Base-by-base conservation (phyloP, 2,329 filamentous ascomycete genomes). In the Botrytis elliptica region DNA sequence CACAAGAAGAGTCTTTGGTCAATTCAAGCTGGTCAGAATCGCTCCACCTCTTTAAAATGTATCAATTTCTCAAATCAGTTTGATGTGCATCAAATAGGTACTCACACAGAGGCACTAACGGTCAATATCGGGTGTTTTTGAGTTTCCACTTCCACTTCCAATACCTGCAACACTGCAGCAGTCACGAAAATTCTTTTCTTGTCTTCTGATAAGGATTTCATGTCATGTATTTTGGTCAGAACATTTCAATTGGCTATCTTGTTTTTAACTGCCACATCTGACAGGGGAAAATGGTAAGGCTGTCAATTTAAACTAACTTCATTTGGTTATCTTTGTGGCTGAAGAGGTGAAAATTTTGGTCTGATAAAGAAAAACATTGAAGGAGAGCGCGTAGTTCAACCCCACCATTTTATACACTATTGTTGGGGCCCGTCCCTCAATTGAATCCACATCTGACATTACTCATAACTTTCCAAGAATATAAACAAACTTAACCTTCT, bases 241-340 rank as follows among this genome's bases (percentile, higher is more conserved):
- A 25, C 12, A 49, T 70, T 46, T 36, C 22, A 8, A 70, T 70
- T 70, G 68, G 68, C 40, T 62, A 29, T 22, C 9, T 33, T 38
- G 18, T 22, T 3, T 29, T 40, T 1, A 42, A 57, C 18, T 25
- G 66, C 49, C 66, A 57, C 66, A 69, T 38, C 49, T 68, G 46
- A 68, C 46, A 68, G 65, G 65, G 46, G 25, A 70, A 70, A 63
- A 38, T 36, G 36, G 55, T 70, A 46, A 46, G 68, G 68, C 68
- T 70, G 55, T 42, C 36, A 38, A 63, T 22, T 5, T 38, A 2
- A 49, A 36, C 57, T 70, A 63, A 63, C 75, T 74, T 75, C 74
- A 73, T 76, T 76, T 74, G 66, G 71, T 59, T 68, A 74, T 72
- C 65, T 62, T 46, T 74, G 73, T 74, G 67, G 74, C 64, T 73